Evolutionary conservation across 2,329 filamentous ascomycete genomes (phyloP), one percentile per base, ranked within the genome.

Genomic region (Fusarium fujikuroi): DNA sequence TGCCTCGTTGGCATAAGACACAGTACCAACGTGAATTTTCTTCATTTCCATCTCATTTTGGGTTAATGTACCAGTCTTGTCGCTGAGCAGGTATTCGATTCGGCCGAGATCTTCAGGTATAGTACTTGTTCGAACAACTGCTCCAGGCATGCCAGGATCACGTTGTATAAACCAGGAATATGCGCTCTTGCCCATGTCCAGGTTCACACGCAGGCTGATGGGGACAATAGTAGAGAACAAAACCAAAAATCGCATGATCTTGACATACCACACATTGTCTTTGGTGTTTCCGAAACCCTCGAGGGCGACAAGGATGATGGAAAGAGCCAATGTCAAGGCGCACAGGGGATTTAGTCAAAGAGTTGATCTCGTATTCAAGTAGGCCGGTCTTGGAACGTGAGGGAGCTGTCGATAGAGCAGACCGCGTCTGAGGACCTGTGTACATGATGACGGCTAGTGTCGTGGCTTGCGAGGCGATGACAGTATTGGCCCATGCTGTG

Each of bases 11-110:
- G 95, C 96, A 79, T 99, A 99, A 3, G 95, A 98, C 3, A 98
- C 96, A 15, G 96, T 99, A 15, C 97, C 96, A 60, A 99, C 94
- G 78, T 99, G 97, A 10, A 99, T 95, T 83, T 99, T 99, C 80
- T 97, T 97, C 88, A 99, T 92, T 79, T 98, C 95, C 95, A 98
- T 98, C 79, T 97, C 94, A 78, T 99, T 99, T 76, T 98, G 95
- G 1, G 96, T 99, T 67, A 99, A 83, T 4, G 96, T 99, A n/a
- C 96, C 96, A 2, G 96, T 99, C 83, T 99, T 99, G 82, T 99
- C 96, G 72, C 94, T 98, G 36, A 99, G 87, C 5, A 99, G 87
- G 80, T 99, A 99, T 81, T 99, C 96, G 49, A 99, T 97, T 30
- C 97, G 90, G 12, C 96, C 96, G 6, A 99, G 85, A 78, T 99